Percentiles rank a stretch among this genome's conserved stretches.
Conservation (phyloP, 345 rosid species). For the Acer negundo region DNA sequence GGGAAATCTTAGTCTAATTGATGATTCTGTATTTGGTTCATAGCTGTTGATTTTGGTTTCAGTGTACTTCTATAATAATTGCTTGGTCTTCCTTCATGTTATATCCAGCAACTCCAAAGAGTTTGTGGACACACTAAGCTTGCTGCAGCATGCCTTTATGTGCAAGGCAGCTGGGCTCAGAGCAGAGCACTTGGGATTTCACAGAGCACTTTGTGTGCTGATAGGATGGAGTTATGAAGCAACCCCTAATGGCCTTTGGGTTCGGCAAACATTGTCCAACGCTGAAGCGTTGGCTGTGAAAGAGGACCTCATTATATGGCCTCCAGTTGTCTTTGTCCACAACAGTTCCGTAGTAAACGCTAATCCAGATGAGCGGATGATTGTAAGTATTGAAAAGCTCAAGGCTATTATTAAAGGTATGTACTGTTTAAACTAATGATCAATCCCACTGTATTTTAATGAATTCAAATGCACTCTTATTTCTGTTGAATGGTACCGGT, state of each 20-base stretch:
- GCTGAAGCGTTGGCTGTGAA: constrained; percentile 43
- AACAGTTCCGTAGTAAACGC: constrained; percentile 43
- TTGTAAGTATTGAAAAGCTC: constrained; percentile 37
- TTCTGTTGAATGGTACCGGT: not conserved
- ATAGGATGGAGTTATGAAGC: constrained; percentile 47
- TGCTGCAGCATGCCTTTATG: constrained; percentile 45
- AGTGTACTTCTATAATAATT: constrained; percentile 5
- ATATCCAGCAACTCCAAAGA: constrained; percentile 41
- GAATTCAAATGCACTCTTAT: constrained; percentile 10
- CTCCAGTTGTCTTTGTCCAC: constrained; percentile 48
- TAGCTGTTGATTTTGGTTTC: constrained; percentile 1
- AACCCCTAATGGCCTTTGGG: constrained; percentile 33
- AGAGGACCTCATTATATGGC: constrained; percentile 62
- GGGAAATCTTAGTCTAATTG: not conserved
- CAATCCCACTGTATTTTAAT: constrained; percentile 2
- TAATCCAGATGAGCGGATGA: constrained; percentile 28
- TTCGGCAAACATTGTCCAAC: constrained; percentile 23
- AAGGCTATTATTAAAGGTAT: constrained; percentile 43
- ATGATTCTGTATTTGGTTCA: not conserved
- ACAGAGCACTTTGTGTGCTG: constrained; percentile 52
- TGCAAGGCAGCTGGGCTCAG: constrained; percentile 32
- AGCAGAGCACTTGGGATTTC: constrained; percentile 57
- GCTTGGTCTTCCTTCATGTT: constrained; percentile 6
- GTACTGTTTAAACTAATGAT: not conserved
- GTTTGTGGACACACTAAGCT: constrained; percentile 34